A percentile compares a stretch with the other conserved stretches of the same genome.
These are phyloP conservation scores for Sordaria brevicollis DNA, from an alignment of 495 filamentous ascomycete genomes.

Conservation along the genomic window DNA sequence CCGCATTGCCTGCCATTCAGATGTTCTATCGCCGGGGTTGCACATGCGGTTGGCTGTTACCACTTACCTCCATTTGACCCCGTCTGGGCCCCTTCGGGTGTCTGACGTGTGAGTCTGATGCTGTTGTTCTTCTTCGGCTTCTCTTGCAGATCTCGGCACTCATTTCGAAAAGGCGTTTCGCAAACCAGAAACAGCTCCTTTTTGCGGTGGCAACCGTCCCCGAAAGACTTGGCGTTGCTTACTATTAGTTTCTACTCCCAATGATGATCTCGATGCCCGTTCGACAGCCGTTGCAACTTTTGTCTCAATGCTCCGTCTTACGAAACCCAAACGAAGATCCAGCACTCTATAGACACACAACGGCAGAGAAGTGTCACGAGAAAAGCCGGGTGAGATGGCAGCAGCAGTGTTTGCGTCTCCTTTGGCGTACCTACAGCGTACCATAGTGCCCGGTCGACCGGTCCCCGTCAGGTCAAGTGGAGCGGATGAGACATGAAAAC, in stretches of 20 bases:
- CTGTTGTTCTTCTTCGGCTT: constrained; percentile 14
- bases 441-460: not conserved
- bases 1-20: not conserved
- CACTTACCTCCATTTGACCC: not conserved
- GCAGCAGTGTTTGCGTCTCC: not conserved
- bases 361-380: not conserved
- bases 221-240: constrained; percentile 1
- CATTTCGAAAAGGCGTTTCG: not conserved
- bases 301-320: not conserved
- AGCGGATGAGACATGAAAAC: not conserved
- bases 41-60: constrained; percentile 3
- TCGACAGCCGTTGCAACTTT: not conserved
- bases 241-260: not conserved
- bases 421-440: not conserved
- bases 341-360: not conserved
- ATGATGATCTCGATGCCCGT: not conserved
- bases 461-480: not conserved
- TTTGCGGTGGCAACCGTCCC: constrained; percentile 6
- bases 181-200: not conserved
- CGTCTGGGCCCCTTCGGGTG: not conserved
- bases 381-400: not conserved
- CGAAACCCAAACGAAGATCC: not conserved
- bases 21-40: not conserved
- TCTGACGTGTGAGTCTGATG: constrained; percentile 16
- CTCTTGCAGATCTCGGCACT: constrained; percentile 16